Conservation (phyloP, 2,329 filamentous ascomycete genomes). For the Clonostachys solani region DNA sequence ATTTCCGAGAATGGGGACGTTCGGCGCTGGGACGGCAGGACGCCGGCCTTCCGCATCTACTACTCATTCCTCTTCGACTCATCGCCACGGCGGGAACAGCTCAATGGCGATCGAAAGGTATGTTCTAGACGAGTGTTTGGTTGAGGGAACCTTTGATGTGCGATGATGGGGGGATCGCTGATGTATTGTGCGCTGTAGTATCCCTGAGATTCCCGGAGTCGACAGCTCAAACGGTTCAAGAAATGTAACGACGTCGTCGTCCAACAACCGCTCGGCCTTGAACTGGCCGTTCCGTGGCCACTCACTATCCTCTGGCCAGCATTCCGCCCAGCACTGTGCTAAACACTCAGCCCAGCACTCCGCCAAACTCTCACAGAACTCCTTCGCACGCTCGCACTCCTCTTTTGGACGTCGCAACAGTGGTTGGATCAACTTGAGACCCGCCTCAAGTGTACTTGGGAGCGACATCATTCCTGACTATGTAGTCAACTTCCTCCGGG, state of each 20-base stretch:
- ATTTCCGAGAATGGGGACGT: slow-evolving; percentile 1
- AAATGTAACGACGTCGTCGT: slow-evolving; percentile 4
- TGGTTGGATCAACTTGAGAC: slow-evolving; percentile 17
- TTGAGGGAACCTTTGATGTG: not conserved
- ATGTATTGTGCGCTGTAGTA: not conserved
- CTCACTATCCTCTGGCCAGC: not conserved
- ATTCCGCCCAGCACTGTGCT: not conserved
- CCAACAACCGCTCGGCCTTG: not conserved
- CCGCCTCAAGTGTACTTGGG: slow-evolving; percentile 25
- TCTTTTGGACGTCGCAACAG: not conserved
- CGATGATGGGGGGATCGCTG: too few relatives aligned
- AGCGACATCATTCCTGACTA: slow-evolving; percentile 49
- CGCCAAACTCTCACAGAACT: not conserved
- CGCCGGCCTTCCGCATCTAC: not conserved
- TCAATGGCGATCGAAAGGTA: slow-evolving; percentile 4
- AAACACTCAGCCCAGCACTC: not conserved
- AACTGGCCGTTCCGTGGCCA: slow-evolving; percentile 3
- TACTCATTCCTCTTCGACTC: not conserved
- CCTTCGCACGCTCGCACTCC: not conserved
- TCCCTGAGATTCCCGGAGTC: slow-evolving; percentile 3
- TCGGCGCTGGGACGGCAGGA: slow-evolving; percentile 1
- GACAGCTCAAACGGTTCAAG: not conserved
- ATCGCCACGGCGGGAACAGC: slow-evolving; percentile 1
- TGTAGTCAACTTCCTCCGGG: slow-evolving; percentile 49
- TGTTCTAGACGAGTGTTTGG: not conserved